phyloP scores from a whole-genome alignment of 371 early-diverging fungal genomes.

The Sporodiniella umbellata region DNA sequence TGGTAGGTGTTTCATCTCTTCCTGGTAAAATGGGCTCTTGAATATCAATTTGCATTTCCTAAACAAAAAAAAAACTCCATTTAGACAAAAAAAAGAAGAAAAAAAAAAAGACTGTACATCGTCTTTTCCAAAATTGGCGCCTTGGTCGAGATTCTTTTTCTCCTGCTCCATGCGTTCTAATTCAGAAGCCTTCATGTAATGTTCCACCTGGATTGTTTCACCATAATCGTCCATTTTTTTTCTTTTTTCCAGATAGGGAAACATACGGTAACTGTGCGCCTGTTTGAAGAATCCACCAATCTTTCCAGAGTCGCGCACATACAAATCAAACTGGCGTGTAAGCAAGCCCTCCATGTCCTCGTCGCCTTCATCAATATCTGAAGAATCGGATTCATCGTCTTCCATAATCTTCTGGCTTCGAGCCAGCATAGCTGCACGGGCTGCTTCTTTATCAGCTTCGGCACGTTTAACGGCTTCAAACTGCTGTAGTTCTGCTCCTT shows the following conservation, averaged over 20 bases:
- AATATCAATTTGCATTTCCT: conserved; percentile 43
- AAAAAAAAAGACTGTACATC: conserved; percentile 26
- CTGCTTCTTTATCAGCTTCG: conserved; percentile 68
- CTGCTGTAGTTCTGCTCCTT: conserved; percentile 81
- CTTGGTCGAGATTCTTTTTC: conserved; percentile 37
- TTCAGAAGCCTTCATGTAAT: conserved; percentile 59
- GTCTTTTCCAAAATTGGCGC: conserved; percentile 49
- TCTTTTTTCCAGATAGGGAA: conserved; percentile 79
- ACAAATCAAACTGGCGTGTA: conserved; percentile 70
- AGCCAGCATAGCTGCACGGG: conserved; percentile 69
- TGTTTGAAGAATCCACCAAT: conserved; percentile 80
- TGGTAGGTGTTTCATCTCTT: conserved; percentile 67
- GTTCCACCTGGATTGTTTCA: conserved; percentile 80
- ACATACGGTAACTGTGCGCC: conserved; percentile 83
- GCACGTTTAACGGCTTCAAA: conserved; percentile 62
- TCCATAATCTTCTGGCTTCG: conserved; percentile 69
- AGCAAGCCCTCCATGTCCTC: conserved; percentile 56
- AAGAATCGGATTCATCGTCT: conserved; percentile 66
- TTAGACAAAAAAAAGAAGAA: too few species aligned
- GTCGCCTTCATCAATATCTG: conserved; percentile 62
- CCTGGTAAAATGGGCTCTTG: conserved; percentile 45
- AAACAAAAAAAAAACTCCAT: not conserved
- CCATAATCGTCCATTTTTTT: conserved; percentile 93
- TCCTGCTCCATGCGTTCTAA: conserved; percentile 34
- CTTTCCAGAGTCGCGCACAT: conserved; percentile 70